These are phyloP conservation scores for Fusarium sp. DNA, from an alignment of 2,329 filamentous ascomycete species.

Conservation along the genomic window DNA sequence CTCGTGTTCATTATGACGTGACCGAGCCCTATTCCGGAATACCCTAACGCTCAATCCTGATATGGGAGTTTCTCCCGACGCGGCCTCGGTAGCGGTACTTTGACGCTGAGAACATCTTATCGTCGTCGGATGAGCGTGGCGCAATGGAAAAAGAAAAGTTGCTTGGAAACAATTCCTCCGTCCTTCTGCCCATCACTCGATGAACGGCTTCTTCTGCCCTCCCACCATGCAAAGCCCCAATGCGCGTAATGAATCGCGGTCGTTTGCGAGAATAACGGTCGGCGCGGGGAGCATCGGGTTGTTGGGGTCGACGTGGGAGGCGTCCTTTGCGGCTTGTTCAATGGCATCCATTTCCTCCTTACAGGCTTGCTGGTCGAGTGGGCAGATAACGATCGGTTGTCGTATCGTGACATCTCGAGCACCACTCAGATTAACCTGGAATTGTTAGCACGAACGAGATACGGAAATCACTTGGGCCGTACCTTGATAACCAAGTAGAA, in stretches of 20 bases:
- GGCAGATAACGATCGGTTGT: conserved; percentile 95
- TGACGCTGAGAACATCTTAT: conserved; percentile 21
- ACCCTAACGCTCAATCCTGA: conserved; percentile 20
- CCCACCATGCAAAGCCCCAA: conserved; percentile 72
- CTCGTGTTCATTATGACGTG: conserved; percentile 7
- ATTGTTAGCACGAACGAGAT: conserved; percentile 37
- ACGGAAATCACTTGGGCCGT: conserved; percentile 34
- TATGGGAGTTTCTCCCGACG: conserved; percentile 36
- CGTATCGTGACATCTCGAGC: conserved; percentile 89
- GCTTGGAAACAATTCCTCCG: conserved; percentile 24
- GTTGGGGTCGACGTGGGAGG: conserved; percentile 85
- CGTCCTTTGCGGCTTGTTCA: conserved; percentile 93
- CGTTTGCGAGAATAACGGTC: conserved; percentile 81
- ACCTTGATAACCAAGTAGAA: conserved; percentile 97
- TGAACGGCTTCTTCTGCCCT: conserved; percentile 73
- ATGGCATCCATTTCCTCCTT: conserved; percentile 99
- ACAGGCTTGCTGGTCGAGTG: conserved; percentile 92
- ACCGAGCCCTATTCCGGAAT: conserved; percentile 13
- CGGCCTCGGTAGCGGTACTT: conserved; percentile 28
- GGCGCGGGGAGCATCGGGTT: conserved; percentile 92
- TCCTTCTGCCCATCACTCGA: conserved; percentile 59
- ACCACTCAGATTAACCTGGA: conserved; percentile 85
- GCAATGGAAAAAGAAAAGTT: conserved; percentile 22
- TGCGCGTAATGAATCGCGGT: conserved; percentile 72
- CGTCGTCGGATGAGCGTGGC: conserved; percentile 21